Percentiles rank a stretch among this genome's conserved stretches.
Conservation (phyloP, 192 early-diverging fungal species). For the Backusella morwellensis region DNA sequence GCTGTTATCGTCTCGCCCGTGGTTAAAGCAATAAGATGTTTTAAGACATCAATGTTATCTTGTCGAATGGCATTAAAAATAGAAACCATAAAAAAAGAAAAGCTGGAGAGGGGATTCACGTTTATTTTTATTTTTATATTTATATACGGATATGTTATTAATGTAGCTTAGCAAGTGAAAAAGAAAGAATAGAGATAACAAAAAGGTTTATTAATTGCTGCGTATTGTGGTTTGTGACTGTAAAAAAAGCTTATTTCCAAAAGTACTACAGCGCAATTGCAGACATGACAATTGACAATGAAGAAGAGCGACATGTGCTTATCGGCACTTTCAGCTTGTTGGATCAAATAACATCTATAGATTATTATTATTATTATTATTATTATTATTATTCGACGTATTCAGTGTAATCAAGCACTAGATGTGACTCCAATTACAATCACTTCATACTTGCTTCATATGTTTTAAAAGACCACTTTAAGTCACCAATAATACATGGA, state of each 20-base stretch:
- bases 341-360: no score
- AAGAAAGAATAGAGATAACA: background rate
- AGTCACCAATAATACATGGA: no score
- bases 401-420: no score
- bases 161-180: background rate
- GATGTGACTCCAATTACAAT: no score
- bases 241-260: background rate
- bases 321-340: no score
- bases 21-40: slow-evolving; percentile 17
- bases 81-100: slow-evolving; percentile 14
- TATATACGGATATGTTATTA: background rate
- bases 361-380: no score
- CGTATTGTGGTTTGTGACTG: background rate
- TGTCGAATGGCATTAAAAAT: slow-evolving; percentile 36
- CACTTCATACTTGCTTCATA: no score
- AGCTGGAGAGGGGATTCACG: background rate
- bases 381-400: no score
- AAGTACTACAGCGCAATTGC: background rate
- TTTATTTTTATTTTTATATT: background rate
- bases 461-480: no score
- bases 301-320: no score
- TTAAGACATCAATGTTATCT: slow-evolving; percentile 35
- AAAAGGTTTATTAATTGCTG: background rate
- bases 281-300: no score
- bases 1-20: background rate